Conservation (phyloP, 2,329 filamentous ascomycete species). For the Davidsoniella neocaledoniae region DNA sequence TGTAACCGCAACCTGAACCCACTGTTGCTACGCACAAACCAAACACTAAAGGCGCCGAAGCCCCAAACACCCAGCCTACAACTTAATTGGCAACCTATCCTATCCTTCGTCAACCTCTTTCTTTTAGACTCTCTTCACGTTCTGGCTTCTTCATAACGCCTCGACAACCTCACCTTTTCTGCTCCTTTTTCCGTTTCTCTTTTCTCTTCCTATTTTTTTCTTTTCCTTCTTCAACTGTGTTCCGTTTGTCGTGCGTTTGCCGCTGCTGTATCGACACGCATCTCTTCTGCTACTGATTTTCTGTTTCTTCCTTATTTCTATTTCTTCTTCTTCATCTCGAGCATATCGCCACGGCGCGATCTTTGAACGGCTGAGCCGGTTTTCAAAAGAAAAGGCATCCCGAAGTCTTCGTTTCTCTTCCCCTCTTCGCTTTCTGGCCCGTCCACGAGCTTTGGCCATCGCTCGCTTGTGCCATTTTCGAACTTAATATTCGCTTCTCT, state of each 20-base stretch:
- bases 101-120: neutral
- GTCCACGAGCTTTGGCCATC: neutral
- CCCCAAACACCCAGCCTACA: neutral
- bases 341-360: neutral
- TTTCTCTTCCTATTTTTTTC: constrained; percentile 1
- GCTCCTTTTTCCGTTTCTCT: neutral
- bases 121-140: neutral
- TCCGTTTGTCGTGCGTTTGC: neutral
- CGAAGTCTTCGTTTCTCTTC: neutral
- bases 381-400: neutral
- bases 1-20: neutral
- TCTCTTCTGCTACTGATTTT: neutral
- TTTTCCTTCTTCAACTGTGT: neutral
- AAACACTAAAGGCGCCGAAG: too few species aligned
- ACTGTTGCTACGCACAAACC: too few species aligned
- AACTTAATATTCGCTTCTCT: neutral
- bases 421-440: neutral
- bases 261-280: neutral
- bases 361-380: constrained; percentile 10
- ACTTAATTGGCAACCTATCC: neutral
- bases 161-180: constrained; percentile 1
- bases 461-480: neutral
- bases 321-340: neutral
- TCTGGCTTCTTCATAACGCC: constrained; percentile 1
- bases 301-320: constrained; percentile 3